Evolutionary conservation across 1,284 basidiomycete genomes (phyloP).

Genomic region (Fomitopsis betulina): DNA sequence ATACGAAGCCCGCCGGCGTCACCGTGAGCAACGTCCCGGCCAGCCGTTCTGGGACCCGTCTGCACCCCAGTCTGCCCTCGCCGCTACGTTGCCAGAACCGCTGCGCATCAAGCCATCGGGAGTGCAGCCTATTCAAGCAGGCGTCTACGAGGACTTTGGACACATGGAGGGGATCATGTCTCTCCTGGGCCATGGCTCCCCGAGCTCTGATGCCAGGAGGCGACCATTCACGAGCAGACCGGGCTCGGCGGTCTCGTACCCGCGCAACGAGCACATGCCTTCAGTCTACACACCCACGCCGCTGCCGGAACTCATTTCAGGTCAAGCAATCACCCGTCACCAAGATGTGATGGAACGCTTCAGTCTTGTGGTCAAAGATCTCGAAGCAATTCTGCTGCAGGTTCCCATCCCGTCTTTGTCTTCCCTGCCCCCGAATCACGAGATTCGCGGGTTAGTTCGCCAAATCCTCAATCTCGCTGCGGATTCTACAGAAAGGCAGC

Average conservation of each 20-base stretch:
- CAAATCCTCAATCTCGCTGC: slow-evolving; percentile 79
- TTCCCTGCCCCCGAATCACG: slow-evolving; percentile 76
- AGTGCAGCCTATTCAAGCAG: slow-evolving; percentile 77
- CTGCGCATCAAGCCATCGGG: slow-evolving; percentile 85
- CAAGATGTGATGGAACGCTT: slow-evolving; percentile 78
- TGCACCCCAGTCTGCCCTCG: slow-evolving; percentile 70
- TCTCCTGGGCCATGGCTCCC: background rate
- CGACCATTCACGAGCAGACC: slow-evolving; percentile 54
- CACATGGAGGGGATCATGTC: slow-evolving; percentile 21
- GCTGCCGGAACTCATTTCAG: slow-evolving; percentile 33
- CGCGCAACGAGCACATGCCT: slow-evolving; percentile 39
- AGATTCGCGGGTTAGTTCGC: slow-evolving; percentile 79
- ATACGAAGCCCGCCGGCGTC: slow-evolving; percentile 83
- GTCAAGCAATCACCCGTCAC: slow-evolving; percentile 45
- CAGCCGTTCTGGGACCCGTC: slow-evolving; percentile 88
- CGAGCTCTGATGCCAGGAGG: slow-evolving; percentile 51
- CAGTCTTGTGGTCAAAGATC: slow-evolving; percentile 68
- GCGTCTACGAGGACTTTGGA: slow-evolving; percentile 96
- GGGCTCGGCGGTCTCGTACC: slow-evolving; percentile 56
- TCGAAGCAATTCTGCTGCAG: slow-evolving; percentile 76
- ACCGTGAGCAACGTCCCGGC: slow-evolving; percentile 74
- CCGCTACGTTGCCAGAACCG: slow-evolving; percentile 82
- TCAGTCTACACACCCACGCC: slow-evolving; percentile 50
- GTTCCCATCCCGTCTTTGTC: slow-evolving; percentile 63
- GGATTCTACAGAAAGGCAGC: slow-evolving; percentile 75